Evolutionary conservation across 176 grass and related monocot genomes (phyloP), one percentile per base, ranked within the genome.

Genomic region (Oryza australiensis): DNA sequence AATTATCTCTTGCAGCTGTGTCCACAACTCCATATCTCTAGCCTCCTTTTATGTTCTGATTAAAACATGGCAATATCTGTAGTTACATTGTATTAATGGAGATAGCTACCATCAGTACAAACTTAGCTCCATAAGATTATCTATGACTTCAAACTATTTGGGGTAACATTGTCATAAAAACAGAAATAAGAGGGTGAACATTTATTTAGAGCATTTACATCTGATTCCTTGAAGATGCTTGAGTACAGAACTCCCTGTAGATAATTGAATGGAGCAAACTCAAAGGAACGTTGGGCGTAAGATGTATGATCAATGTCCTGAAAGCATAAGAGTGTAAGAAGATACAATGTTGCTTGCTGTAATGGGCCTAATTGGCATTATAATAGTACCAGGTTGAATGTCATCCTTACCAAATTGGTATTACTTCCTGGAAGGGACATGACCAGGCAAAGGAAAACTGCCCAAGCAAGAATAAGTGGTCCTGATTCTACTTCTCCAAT

Each of bases 271-370:
- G 90, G 84, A 48, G 73, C 84, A 76, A 76, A 68, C 77, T 87
- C 84, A 64, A 98, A 93, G 65, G 95, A 90, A 84, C 86, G 84
- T 67, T 48, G 90, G 37, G 89, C 92, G 91, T 94, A 98, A 12
- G 77, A 85, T 43, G 80, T 78, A 93, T 98, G 92, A 87, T 94
- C 90, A 84, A 98, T 89, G 65, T 98, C 95, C 94, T 94, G 85
- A 37, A 63, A 90, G 43, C 48, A 82, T 11, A 35, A 27, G 59
- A 79, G 16, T 28, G 26, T 70, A 84, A 81, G 76, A 86, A 84
- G 75, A 80, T 66, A 80, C 1, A 57, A 29, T 28, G 15, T 6
- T 34, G 34, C 29, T 0, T 69, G 13, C 15, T 42, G 27, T 74
- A 88, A 72, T 68, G 26, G 2, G 26, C 73, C 15, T 29, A 15